Evolutionary conservation across 2,329 filamentous ascomycete genomes (phyloP).

Genomic region (Botrytis elliptica): DNA sequence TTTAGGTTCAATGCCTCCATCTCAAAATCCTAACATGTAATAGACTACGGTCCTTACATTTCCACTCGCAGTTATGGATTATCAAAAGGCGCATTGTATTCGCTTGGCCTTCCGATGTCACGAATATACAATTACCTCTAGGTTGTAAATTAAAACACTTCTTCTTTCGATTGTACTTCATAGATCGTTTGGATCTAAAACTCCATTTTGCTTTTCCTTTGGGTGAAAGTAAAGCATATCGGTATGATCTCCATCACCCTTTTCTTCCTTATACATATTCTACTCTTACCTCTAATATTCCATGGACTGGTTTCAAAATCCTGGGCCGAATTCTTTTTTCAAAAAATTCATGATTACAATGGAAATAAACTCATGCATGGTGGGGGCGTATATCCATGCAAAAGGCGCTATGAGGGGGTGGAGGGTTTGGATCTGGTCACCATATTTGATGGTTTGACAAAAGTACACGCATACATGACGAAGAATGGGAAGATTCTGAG

Average conservation of each 20-base stretch:
- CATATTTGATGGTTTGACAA: background rate
- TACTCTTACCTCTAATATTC: background rate
- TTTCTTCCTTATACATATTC: background rate
- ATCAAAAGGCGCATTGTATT: background rate
- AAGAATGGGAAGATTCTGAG: background rate
- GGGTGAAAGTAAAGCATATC: background rate
- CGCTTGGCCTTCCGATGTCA: background rate
- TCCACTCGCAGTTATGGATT: background rate
- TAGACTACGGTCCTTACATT: background rate
- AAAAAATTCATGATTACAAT: background rate
- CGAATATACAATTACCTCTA: background rate
- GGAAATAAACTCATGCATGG: background rate
- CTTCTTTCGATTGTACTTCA: background rate
- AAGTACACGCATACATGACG: conserved; percentile 13
- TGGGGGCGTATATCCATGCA: background rate
- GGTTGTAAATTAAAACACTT: conserved; percentile 4
- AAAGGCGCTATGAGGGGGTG: background rate
- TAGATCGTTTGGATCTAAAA: background rate
- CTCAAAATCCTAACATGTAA: conserved; percentile 9
- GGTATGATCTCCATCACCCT: background rate
- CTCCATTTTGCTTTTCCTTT: background rate
- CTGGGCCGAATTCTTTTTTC: background rate
- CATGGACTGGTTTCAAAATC: background rate
- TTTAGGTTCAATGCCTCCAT: conserved; percentile 4
- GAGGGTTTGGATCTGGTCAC: background rate